phyloP scores from a whole-genome alignment of 2,329 filamentous ascomycete genomes.

The Seiridium cupressi region DNA sequence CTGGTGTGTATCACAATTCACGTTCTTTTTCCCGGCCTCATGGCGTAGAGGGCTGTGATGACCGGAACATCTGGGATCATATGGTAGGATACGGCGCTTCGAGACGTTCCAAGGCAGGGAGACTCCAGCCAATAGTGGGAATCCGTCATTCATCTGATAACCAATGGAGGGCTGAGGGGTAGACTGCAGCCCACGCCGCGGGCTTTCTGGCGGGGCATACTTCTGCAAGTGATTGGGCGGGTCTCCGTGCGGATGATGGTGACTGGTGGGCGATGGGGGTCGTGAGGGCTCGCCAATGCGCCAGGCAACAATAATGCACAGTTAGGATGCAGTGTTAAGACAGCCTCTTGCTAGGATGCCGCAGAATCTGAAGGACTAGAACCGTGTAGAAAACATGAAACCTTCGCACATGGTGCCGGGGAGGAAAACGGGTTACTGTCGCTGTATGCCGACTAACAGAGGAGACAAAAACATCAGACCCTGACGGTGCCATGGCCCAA shows the following conservation, averaged over 20 bases:
- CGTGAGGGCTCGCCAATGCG: constrained; percentile 1
- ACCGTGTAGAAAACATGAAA: not conserved
- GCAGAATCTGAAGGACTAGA: not conserved
- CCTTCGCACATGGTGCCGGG: not conserved
- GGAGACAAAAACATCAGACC: not conserved
- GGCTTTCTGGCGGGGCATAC: not conserved
- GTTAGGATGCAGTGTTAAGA: not conserved
- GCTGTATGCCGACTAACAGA: not conserved
- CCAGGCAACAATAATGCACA: not conserved
- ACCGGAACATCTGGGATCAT: constrained; percentile 2
- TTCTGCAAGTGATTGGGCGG: constrained; percentile 7
- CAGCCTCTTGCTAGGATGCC: not conserved
- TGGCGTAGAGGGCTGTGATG: not conserved
- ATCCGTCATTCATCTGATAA: constrained; percentile 9
- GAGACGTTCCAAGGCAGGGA: constrained; percentile 11
- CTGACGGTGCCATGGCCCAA: not conserved
- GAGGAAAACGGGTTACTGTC: no score
- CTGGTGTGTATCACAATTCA: not conserved
- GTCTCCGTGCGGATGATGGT: constrained; percentile 1
- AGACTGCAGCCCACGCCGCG: not conserved
- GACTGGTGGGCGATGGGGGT: not conserved
- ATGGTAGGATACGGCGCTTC: constrained; percentile 22
- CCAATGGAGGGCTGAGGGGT: constrained; percentile 7
- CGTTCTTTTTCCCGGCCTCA: not conserved
- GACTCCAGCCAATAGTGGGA: constrained; percentile 15